These are phyloP conservation scores for Phaeosphaeriaceae sp. DNA, from an alignment of 2,329 filamentous ascomycete species.

Conservation along the genomic window DNA sequence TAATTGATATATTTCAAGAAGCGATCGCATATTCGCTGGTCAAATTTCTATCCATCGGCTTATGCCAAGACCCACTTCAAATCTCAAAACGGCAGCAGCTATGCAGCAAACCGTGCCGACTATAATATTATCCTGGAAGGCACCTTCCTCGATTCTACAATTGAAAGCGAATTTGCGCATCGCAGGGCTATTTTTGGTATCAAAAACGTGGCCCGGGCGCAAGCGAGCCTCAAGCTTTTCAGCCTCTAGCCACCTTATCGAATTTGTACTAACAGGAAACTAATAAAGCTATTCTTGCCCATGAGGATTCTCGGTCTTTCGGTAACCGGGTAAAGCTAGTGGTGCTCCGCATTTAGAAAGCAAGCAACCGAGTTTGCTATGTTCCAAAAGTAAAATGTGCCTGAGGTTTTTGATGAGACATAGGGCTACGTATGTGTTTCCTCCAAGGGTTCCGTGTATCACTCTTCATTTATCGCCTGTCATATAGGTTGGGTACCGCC, in stretches of 20 bases:
- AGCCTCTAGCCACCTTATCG: neutral
- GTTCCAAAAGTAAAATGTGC: no score
- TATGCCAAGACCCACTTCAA: neutral
- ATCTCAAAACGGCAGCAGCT: neutral
- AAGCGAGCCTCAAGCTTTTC: conserved; percentile 7
- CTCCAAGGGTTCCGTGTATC: no score
- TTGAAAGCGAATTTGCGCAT: neutral
- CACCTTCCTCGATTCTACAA: neutral
- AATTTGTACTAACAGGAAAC: no score
- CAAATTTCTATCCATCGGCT: neutral
- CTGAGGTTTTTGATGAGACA: no score
- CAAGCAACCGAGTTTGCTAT: no score
- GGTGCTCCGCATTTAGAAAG: no score
- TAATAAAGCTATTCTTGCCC: no score
- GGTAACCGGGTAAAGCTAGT: no score
- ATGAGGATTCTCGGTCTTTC: no score
- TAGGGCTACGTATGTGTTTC: no score
- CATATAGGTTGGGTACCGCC: no score
- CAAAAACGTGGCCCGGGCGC: conserved; percentile 2
- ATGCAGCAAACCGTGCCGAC: neutral
- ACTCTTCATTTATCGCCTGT: no score
- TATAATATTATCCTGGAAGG: neutral
- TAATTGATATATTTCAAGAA: conserved; percentile 6
- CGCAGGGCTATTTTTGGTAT: conserved; percentile 8
- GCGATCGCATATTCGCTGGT: conserved; percentile 1